Percentiles rank a stretch among this genome's conserved stretches.
Evolutionary conservation across 1,139 yeast genomes (phyloP).

Genomic region (Candida albicans): DNA sequence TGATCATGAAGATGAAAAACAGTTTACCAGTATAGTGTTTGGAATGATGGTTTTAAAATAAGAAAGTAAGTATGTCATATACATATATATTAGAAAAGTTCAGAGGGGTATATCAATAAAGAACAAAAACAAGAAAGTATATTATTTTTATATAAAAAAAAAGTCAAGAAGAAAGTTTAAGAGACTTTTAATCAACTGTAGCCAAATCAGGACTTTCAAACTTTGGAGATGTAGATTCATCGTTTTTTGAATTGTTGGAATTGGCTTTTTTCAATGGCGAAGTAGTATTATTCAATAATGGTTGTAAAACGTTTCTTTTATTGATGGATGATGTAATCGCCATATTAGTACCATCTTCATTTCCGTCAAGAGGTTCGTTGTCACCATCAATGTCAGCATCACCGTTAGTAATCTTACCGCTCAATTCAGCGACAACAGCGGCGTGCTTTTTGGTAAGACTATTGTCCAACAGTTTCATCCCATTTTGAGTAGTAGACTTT

Average conservation of each 20-base stretch:
- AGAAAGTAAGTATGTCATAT: background rate
- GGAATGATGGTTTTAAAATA: background rate
- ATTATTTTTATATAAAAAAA: background rate
- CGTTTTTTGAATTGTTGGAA: background rate
- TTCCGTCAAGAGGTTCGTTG: background rate
- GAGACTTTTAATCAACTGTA: background rate
- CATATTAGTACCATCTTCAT: background rate
- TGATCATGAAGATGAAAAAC: too few species aligned
- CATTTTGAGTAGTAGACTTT: background rate
- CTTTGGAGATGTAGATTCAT: background rate
- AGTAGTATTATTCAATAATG: background rate
- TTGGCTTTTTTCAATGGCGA: slow-evolving; percentile 2
- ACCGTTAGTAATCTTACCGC: background rate
- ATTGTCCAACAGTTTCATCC: background rate
- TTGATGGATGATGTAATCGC: background rate
- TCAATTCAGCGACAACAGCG: slow-evolving; percentile 1
- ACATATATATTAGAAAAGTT: background rate
- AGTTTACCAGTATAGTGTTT: too few species aligned
- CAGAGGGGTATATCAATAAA: background rate
- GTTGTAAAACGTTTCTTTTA: slow-evolving; percentile 1
- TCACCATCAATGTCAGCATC: background rate
- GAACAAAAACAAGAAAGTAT: background rate
- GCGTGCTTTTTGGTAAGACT: background rate
- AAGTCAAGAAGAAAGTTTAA: background rate
- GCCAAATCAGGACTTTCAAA: background rate